phyloP scores from a whole-genome alignment of 257 asterid genomes.

The Linderniella brevidens region DNA sequence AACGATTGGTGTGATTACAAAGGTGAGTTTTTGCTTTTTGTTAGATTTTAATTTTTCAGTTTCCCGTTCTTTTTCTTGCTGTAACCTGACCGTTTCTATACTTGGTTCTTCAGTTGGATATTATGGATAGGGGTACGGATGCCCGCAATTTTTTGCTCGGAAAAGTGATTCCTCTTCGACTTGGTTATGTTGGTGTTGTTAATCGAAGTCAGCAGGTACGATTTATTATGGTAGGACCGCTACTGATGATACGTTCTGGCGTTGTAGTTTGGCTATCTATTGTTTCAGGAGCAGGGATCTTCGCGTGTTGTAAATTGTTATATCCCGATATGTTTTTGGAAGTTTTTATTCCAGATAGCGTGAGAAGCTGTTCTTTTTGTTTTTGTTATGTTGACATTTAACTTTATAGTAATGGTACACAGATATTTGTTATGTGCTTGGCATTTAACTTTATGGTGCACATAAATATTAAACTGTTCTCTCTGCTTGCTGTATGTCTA shows the following conservation, averaged over 20 bases:
- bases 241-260: not conserved
- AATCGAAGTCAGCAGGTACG: constrained; percentile 96
- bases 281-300: not conserved
- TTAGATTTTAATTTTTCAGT: constrained; percentile 5
- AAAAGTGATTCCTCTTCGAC: constrained; percentile 87
- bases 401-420: too few species aligned
- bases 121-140: constrained; percentile 97
- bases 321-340: too few species aligned
- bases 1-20: constrained; percentile 89
- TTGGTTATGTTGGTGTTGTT: constrained; percentile 94
- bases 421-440: too few species aligned
- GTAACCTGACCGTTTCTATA: constrained; percentile 3
- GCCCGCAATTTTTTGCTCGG: constrained; percentile 91
- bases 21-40: constrained; percentile 35
- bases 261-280: not conserved
- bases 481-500: too few species aligned
- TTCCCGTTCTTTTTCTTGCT: not conserved
- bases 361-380: too few species aligned
- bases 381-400: too few species aligned
- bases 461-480: too few species aligned
- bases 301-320: too few species aligned
- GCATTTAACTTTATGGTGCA: too few species aligned
- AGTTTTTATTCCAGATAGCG: too few species aligned
- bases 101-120: constrained; percentile 66
- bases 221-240: constrained; percentile 5